A percentile compares a stretch with the other conserved stretches of the same genome.
Evolutionary conservation across 169 alveolate species (phyloP).

Genomic region (Cryptosporidium baileyi): DNA sequence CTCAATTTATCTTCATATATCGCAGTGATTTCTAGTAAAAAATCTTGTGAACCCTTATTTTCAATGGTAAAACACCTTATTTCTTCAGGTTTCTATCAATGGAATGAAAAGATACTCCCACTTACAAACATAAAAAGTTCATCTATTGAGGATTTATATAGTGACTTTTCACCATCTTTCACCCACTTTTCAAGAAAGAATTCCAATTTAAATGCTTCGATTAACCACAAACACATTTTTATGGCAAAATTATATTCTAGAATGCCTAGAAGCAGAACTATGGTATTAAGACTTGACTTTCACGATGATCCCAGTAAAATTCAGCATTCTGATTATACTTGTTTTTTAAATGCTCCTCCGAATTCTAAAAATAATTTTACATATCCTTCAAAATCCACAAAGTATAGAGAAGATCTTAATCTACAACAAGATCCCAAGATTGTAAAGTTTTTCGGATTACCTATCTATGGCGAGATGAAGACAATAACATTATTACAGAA

Average conservation of each 20-base stretch:
- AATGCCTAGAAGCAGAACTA: constrained; percentile 60
- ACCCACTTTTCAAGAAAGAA: not conserved
- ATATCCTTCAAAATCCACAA: constrained; percentile 28
- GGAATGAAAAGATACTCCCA: constrained; percentile 49
- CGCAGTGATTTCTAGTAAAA: constrained; percentile 27
- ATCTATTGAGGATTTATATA: not conserved
- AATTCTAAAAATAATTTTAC: not conserved
- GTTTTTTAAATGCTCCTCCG: constrained; percentile 61
- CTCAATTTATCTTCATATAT: constrained; percentile 24
- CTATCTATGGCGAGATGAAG: constrained; percentile 18
- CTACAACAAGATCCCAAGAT: constrained; percentile 6
- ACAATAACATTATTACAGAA: constrained; percentile 13
- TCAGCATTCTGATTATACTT: constrained; percentile 57
- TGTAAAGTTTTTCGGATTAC: not conserved
- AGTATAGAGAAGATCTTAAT: constrained; percentile 5
- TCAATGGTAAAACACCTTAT: constrained; percentile 52
- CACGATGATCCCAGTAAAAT: constrained; percentile 34
- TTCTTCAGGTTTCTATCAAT: constrained; percentile 46
- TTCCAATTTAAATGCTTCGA: not conserved
- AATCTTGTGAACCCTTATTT: constrained; percentile 6
- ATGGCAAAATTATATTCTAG: constrained; percentile 60
- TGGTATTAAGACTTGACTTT: constrained; percentile 38
- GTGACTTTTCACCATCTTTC: constrained; percentile 19
- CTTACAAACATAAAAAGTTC: not conserved
- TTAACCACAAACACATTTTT: constrained; percentile 26